These are phyloP conservation scores for Scutellospora calospora DNA, from an alignment of 371 early-diverging fungal species.

Conservation along the genomic window DNA sequence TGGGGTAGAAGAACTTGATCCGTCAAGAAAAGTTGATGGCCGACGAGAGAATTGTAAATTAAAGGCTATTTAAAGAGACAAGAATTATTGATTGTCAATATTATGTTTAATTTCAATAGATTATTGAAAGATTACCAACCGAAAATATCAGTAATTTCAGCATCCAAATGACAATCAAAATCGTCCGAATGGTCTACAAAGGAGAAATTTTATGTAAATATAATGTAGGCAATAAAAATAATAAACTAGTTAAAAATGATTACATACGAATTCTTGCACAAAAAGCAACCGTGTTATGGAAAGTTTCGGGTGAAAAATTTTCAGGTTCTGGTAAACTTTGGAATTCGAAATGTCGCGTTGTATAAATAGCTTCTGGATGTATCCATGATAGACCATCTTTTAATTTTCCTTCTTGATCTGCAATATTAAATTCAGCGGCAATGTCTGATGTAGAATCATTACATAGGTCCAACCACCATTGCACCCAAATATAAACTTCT, in stretches of 20 bases:
- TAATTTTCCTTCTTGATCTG: not conserved
- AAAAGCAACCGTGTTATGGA: not conserved
- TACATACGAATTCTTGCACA: slow-evolving; percentile 7
- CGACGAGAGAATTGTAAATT: slow-evolving; percentile 16
- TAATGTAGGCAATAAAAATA: not conserved
- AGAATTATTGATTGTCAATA: not conserved
- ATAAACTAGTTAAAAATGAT: not conserved
- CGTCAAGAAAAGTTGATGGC: not conserved
- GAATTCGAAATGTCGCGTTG: not conserved
- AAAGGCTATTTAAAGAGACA: not conserved
- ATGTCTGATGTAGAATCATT: slow-evolving; percentile 18
- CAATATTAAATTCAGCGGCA: slow-evolving; percentile 20
- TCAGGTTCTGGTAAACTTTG: slow-evolving; percentile 9
- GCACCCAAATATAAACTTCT: slow-evolving; percentile 36
- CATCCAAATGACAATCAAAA: not conserved
- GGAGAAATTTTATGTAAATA: not conserved
- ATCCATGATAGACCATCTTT: slow-evolving; percentile 10
- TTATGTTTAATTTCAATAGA: not conserved
- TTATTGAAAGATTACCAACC: not conserved
- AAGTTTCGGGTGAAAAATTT: slow-evolving; percentile 27
- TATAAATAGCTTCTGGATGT: slow-evolving; percentile 24
- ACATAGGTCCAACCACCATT: slow-evolving; percentile 32
- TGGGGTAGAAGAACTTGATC: not conserved
- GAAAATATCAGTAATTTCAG: slow-evolving; percentile 2
- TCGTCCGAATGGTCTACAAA: not conserved